Evolutionary conservation across 2,329 filamentous ascomycete species (phyloP).

Genomic region (Pyrenochaeta sp.): DNA sequence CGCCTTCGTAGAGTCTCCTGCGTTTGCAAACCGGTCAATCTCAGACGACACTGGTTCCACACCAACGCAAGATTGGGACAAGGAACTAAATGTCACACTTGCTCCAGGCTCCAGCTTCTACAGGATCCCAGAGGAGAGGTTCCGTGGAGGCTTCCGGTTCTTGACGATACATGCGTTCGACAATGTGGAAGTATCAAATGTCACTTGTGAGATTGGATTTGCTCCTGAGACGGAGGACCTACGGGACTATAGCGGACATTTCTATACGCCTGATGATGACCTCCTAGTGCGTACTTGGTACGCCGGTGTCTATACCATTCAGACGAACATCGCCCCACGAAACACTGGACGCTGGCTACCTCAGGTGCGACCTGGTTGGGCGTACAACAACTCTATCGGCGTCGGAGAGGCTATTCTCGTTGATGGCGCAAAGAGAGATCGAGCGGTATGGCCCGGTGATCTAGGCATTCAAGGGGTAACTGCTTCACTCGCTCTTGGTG

Average conservation of each 20-base stretch:
- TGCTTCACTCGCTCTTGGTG: constrained; percentile 16
- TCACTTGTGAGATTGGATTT: constrained; percentile 53
- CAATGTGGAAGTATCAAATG: background rate
- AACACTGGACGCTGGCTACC: constrained; percentile 43
- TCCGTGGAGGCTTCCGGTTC: constrained; percentile 26
- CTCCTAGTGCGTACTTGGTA: constrained; percentile 67
- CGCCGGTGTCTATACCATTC: constrained; percentile 55
- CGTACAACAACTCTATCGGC: constrained; percentile 47
- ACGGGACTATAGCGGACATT: constrained; percentile 51
- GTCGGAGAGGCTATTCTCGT: constrained; percentile 46
- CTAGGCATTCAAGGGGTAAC: constrained; percentile 23
- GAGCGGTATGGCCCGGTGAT: constrained; percentile 47
- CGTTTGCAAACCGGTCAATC: constrained; percentile 18
- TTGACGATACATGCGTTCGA: constrained; percentile 18
- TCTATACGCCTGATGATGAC: constrained; percentile 39
- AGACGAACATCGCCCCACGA: constrained; percentile 47
- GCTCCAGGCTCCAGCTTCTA: constrained; percentile 9
- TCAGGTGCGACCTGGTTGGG: constrained; percentile 38
- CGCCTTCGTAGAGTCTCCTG: constrained; percentile 23
- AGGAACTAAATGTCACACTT: constrained; percentile 18
- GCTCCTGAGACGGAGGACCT: constrained; percentile 60
- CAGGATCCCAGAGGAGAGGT: constrained; percentile 15
- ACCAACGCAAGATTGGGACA: constrained; percentile 19
- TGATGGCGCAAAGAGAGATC: constrained; percentile 52
- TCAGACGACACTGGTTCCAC: constrained; percentile 23